These are phyloP conservation scores for Chaetomidium leptoderma DNA, from an alignment of 495 filamentous ascomycete genomes.

Conservation along the genomic window DNA sequence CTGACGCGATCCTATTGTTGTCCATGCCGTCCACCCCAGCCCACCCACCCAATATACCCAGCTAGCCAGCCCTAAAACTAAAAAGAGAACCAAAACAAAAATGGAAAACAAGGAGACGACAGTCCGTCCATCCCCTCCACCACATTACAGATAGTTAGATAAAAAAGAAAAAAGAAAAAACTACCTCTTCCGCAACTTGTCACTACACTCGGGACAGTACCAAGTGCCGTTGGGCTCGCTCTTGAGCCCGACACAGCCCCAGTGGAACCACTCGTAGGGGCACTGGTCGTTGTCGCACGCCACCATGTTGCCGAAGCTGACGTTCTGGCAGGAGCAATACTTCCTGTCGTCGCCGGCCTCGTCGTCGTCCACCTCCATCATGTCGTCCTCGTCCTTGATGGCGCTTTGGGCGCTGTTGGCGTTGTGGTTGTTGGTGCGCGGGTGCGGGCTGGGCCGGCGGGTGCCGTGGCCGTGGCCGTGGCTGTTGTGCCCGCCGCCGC, in stretches of 20 bases:
- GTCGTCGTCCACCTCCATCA: constrained; percentile 70
- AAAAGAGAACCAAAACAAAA: no score
- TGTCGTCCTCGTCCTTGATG: constrained; percentile 57
- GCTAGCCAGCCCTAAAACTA: no score
- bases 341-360: constrained; percentile 82
- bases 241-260: constrained; percentile 86
- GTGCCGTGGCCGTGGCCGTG: neutral
- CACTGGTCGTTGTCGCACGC: constrained; percentile 94
- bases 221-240: constrained; percentile 86
- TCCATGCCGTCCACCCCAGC: neutral
- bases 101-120: no score
- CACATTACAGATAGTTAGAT: no score
- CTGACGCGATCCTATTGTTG: neutral
- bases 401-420: neutral
- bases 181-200: constrained; percentile 41
- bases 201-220: constrained; percentile 82
- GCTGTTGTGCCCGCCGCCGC: neutral
- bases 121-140: neutral
- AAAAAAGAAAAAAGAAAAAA: neutral
- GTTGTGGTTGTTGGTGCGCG: constrained; percentile 17
- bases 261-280: constrained; percentile 97
- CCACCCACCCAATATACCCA: neutral
- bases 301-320: constrained; percentile 96
- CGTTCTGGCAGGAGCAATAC: constrained; percentile 89
- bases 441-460: constrained; percentile 3